Evolutionary conservation across 768 basidiomycete genomes (phyloP), one percentile per base, ranked within the genome.

Genomic region (Termitomyces sp.): DNA sequence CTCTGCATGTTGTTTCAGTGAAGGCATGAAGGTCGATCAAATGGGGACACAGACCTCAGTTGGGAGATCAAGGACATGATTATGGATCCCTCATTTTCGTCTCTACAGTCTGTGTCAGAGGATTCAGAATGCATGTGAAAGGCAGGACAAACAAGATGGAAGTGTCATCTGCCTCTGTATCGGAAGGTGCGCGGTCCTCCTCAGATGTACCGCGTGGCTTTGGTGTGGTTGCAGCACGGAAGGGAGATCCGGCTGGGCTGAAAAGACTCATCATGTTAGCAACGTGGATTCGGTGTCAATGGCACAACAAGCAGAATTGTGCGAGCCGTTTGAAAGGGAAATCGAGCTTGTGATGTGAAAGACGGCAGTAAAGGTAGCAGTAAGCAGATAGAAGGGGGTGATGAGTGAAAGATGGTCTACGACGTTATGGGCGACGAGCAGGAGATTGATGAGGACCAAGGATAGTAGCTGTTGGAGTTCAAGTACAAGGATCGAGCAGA

Each of bases 31-130:
- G 14, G 37, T 45, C 26, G 10, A 42, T 34, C 34, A 56, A 41
- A 58, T 40, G 43, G 45, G 50, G 12, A 54, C 21, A 63, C 79
- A 42, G 58, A 87, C 93, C 88, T 80, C 55, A 97, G 81, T 70
- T 98, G 95, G 21, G 90, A 88, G 65, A 97, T 96, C 62, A 97
- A 72, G 12, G 87, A 86, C 58, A 83, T 68, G 68, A 97, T 88
- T 62, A 98, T 82, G 45, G 93, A 96, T 49, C 94, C 94, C 68
- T 98, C 90, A 71, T 94, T 80, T 70, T 95, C 93, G 71, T 96
- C 93, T 71, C 91, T 92, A 71, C 34, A 62, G 41, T 76, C 64
- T 55, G 58, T 26, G 62, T 76, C 67, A 70, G 68, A 64, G 68
- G 75, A 65, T 70, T 55, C 58, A 56, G 59, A 54, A 62, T 57